A percentile compares a stretch with the other conserved stretches of the same genome.
These are phyloP conservation scores for Tetraselmis chui DNA, from an alignment of 139 green algal genomes.

Conservation along the genomic window DNA sequence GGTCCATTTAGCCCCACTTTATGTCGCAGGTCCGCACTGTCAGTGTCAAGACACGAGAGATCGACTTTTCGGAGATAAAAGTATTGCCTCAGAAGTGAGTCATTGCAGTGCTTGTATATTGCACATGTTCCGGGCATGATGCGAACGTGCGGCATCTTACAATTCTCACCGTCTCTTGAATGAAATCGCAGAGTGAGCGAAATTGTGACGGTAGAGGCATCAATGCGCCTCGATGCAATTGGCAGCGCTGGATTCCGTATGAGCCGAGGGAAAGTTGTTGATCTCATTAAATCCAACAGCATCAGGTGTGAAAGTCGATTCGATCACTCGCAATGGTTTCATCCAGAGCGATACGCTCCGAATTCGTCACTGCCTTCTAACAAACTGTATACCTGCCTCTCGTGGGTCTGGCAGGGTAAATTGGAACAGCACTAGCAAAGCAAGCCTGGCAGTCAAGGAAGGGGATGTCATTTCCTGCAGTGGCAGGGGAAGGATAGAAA, in stretches of 20 bases:
- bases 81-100: not conserved
- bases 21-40: slow-evolving; percentile 58
- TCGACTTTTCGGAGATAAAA: slow-evolving; percentile 25
- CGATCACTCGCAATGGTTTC: too few species aligned
- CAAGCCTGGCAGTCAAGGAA: slow-evolving; percentile 39
- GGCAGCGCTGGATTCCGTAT: slow-evolving; percentile 68
- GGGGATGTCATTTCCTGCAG: slow-evolving; percentile 63
- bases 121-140: too few species aligned
- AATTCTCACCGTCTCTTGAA: too few species aligned
- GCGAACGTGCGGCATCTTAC: too few species aligned
- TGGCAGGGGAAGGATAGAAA: slow-evolving; percentile 70
- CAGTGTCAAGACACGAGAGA: slow-evolving; percentile 30
- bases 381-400: too few species aligned
- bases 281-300: slow-evolving; percentile 59
- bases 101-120: too few species aligned
- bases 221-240: slow-evolving; percentile 67
- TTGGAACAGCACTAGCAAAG: slow-evolving; percentile 56
- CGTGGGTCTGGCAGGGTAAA: slow-evolving; percentile 64
- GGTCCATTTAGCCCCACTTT: too few species aligned
- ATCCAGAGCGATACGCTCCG: too few species aligned
- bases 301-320: slow-evolving; percentile 17
- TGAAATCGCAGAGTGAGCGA: slow-evolving; percentile 34
- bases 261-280: slow-evolving; percentile 59
- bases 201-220: slow-evolving; percentile 57
- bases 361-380: too few species aligned